A percentile compares a stretch with the other conserved stretches of the same genome.
Conservation (phyloP, 768 basidiomycete species). For the Cubamyces sp. region DNA sequence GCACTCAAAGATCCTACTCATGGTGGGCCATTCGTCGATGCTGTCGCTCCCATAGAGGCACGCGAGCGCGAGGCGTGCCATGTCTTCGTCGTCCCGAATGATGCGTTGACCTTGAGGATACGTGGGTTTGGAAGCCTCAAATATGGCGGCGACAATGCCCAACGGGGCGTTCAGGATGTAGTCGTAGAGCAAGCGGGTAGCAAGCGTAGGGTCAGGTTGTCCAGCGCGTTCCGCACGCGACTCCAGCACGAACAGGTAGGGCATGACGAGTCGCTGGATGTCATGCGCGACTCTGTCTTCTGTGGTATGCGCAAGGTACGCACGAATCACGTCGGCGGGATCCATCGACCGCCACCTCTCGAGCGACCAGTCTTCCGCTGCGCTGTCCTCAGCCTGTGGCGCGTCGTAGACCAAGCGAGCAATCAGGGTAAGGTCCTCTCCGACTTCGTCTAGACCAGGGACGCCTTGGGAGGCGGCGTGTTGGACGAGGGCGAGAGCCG, state of each 20-base stretch:
- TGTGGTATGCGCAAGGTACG: constrained; percentile 78
- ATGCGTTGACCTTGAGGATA: constrained; percentile 70
- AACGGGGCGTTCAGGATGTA: constrained; percentile 73
- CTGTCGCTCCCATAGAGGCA: constrained; percentile 84
- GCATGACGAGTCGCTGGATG: constrained; percentile 79
- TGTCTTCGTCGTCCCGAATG: constrained; percentile 79
- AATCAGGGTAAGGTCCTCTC: constrained; percentile 90
- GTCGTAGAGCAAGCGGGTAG: constrained; percentile 67
- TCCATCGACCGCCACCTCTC: constrained; percentile 71
- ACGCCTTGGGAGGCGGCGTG: constrained; percentile 85
- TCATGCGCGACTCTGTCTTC: constrained; percentile 66
- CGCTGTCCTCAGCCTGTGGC: constrained; percentile 42
- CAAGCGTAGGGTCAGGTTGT: constrained; percentile 65
- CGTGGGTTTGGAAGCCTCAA: constrained; percentile 92
- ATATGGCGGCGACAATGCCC: constrained; percentile 70
- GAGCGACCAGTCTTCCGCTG: constrained; percentile 75
- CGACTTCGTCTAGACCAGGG: constrained; percentile 77
- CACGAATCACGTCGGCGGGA: constrained; percentile 64
- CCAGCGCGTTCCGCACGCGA: constrained; percentile 84
- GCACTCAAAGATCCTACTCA: constrained; percentile 95
- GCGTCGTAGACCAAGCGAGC: constrained; percentile 87
- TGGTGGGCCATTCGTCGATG: constrained; percentile 74
- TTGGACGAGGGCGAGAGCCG: constrained; percentile 79
- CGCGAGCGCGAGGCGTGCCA: constrained; percentile 85
- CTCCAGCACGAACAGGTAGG: constrained; percentile 93